Evolutionary conservation across 805 yeast species (phyloP).

Genomic region (Ogataea siamensis): DNA sequence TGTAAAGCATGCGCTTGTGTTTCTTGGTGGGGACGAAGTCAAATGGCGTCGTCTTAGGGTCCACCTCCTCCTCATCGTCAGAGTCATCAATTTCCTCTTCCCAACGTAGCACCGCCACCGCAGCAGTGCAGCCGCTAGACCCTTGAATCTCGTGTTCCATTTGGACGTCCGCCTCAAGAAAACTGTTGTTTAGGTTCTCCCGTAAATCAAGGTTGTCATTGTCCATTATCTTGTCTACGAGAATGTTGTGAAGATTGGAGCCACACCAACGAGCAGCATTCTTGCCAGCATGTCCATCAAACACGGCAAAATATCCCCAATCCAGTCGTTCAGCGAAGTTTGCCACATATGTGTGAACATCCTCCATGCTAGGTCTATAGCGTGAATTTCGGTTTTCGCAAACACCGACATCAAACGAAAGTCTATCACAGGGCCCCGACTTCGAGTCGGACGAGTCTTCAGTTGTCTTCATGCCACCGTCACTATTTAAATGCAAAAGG

Average conservation of each 20-base stretch:
- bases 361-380: slow-evolving; percentile 91
- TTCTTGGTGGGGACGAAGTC: slow-evolving; percentile 47
- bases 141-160: slow-evolving; percentile 62
- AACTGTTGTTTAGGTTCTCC: slow-evolving; percentile 64
- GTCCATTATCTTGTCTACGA: slow-evolving; percentile 55
- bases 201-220: slow-evolving; percentile 55
- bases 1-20: slow-evolving; percentile 76
- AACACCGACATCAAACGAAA: slow-evolving; percentile 83
- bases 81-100: slow-evolving; percentile 43
- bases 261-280: slow-evolving; percentile 96
- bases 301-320: slow-evolving; percentile 93
- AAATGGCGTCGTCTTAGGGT: slow-evolving; percentile 32
- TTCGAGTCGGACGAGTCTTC: slow-evolving; percentile 3
- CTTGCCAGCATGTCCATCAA: slow-evolving; percentile 97
- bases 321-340: slow-evolving; percentile 88
- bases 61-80: slow-evolving; percentile 9
- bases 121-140: slow-evolving; percentile 91
- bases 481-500: slow-evolving; percentile 11
- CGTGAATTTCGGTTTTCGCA: slow-evolving; percentile 83
- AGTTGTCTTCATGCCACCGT: slow-evolving; percentile 3
- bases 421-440: slow-evolving; percentile 46
- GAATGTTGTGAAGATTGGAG: slow-evolving; percentile 67
- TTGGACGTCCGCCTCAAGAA: slow-evolving; percentile 70
- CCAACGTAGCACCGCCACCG: slow-evolving; percentile 88
- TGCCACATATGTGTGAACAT: slow-evolving; percentile 88